Base-by-base conservation (phyloP, 2,329 filamentous ascomycete genomes). In the Coniochaeta pulveracea region DNA sequence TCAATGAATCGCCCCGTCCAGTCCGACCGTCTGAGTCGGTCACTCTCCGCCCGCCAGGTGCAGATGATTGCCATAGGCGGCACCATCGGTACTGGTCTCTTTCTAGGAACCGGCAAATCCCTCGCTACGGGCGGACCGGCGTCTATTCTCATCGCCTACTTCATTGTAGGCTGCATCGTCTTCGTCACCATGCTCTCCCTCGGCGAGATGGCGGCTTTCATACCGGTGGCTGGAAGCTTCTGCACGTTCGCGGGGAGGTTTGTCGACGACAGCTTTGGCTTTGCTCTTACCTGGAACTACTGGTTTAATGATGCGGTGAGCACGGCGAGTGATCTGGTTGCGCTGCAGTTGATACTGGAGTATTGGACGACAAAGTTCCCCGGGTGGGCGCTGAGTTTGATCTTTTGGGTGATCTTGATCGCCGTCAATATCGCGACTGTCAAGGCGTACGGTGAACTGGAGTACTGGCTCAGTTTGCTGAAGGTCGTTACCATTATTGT, bases 261-360 rank as follows among this genome's bases (percentile, higher is more conserved):
- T 37, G 61, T 71, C 9, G 66, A 72, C 42, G 64, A 69, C 43
- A 61, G 65, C 1, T 62, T 69, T 40, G 67, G 66, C 1, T 71
- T 71, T 39, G 65, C 66, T 3, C 48, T 70, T 19, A 70, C 66
- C 0, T 72, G 67, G 69, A 73, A 72, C 42, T 72, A 72, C 49
- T 80, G 73, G 73, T 76, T 78, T 44, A 78, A 80, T 47, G 72
- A 79, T 51, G 74, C 73, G 2, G 66, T 73, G 1, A 66, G 63
- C 0, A 72, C 66, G 2, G 75, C 74, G 0, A 60, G 72, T 0
- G 75, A 80, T 52, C 53, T 80, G 17, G 69, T 78, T 14, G 64
- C 70, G 0, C 48, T 73, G 21, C 69, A 74, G 46, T 52, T 80
- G 3, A 46, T 80, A 2, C 51, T 78, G 34, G 52, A 73, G 30